phyloP scores from a whole-genome alignment of 345 rosid genomes.

The Linum tenue region DNA sequence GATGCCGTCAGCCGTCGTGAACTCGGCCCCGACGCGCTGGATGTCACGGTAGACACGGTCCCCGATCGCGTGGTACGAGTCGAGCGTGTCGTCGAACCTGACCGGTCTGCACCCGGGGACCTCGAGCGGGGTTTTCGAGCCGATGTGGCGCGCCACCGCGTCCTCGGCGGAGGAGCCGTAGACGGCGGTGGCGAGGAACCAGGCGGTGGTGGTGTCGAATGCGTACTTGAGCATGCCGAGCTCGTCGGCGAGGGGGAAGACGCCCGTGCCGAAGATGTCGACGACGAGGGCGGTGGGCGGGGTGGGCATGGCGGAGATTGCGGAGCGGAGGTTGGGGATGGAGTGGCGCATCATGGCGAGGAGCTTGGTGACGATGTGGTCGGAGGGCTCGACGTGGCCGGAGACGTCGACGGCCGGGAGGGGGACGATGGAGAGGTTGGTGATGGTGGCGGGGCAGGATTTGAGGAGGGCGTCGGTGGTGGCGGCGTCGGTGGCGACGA shows the following conservation, averaged over 20 bases:
- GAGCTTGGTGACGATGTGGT: not conserved
- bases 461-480: not conserved
- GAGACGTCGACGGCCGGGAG: constrained; percentile 9
- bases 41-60: constrained; percentile 10
- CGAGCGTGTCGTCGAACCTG: constrained; percentile 33
- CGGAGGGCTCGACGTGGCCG: not conserved
- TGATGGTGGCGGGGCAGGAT: not conserved
- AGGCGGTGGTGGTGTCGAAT: constrained; percentile 5
- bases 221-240: constrained; percentile 5
- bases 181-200: constrained; percentile 31
- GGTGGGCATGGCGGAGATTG: not conserved
- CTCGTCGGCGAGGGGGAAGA: constrained; percentile 6
- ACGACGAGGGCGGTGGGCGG: constrained; percentile 8
- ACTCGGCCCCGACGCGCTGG: constrained; percentile 23
- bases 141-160: constrained; percentile 16
- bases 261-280: constrained; percentile 11
- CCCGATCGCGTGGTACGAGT: constrained; percentile 19
- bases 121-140: constrained; percentile 15
- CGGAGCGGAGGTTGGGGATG: constrained; percentile 2
- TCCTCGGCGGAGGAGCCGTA: constrained; percentile 31
- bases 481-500: constrained; percentile 8
- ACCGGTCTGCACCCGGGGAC: constrained; percentile 54
- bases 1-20: constrained; percentile 33
- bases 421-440: not conserved
- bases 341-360: constrained; percentile 3